Evolutionary conservation across 2,329 filamentous ascomycete genomes (phyloP).

Genomic region (Clonostachys sp.): DNA sequence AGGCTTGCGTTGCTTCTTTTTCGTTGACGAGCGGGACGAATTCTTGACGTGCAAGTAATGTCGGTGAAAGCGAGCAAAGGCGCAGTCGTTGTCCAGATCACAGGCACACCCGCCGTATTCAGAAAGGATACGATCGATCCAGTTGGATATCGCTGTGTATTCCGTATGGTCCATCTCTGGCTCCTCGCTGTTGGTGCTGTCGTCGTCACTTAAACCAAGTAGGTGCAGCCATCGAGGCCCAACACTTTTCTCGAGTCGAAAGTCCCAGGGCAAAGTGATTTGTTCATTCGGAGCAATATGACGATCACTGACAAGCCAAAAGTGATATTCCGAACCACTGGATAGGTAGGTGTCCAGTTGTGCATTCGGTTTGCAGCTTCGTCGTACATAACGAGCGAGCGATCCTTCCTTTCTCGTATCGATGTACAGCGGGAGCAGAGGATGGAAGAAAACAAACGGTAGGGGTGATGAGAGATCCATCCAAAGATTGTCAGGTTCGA

Average conservation of each 20-base stretch:
- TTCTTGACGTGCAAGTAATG: conserved; percentile 44
- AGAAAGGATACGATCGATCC: conserved; percentile 66
- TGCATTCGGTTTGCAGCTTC: conserved; percentile 91
- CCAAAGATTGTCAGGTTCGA: conserved; percentile 63
- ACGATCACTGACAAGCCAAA: conserved; percentile 84
- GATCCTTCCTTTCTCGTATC: conserved; percentile 88
- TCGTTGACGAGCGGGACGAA: conserved; percentile 30
- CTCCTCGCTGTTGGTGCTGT: conserved; percentile 39
- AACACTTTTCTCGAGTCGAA: conserved; percentile 51
- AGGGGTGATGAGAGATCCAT: conserved; percentile 58
- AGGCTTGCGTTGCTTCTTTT: conserved; percentile 50
- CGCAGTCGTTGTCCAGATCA: conserved; percentile 56
- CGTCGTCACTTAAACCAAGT: conserved; percentile 60
- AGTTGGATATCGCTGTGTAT: conserved; percentile 55
- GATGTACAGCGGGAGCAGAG: conserved; percentile 84
- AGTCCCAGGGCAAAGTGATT: conserved; percentile 66
- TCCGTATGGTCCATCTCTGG: conserved; percentile 55
- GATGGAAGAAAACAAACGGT: conserved; percentile 84
- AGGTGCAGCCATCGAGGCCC: conserved; percentile 51
- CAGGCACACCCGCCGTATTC: conserved; percentile 81
- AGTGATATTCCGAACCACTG: conserved; percentile 75
- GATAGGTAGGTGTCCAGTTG: conserved; percentile 81
- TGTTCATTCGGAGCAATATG: conserved; percentile 63
- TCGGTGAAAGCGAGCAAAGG: conserved; percentile 59
- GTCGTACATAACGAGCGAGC: conserved; percentile 78